Evolutionary conservation across 352 stramenopile species (phyloP), one percentile per base, ranked within the genome.

Genomic region (Phytophthora lateralis): DNA sequence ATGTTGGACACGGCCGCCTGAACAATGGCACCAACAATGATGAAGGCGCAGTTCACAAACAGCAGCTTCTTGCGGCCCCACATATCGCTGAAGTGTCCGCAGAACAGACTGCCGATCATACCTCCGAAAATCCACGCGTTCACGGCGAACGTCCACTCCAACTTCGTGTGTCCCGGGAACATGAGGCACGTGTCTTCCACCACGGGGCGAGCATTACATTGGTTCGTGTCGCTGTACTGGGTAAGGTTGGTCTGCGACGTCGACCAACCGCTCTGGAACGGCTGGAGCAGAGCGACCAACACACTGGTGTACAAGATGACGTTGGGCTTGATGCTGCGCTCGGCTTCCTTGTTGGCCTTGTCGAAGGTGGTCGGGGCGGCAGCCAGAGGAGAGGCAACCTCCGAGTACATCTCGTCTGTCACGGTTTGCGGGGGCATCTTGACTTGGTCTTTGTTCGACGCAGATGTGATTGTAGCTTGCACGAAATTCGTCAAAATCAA

Each of bases 191-290:
- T 65, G 24, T 14, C 57, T 21, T 65, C 57, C 11, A 52, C 57
- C 7, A 65, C 57, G 11, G 57, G 57, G 24, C 57, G 57, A 1
- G 48, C 57, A 43, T 65, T 65, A 34, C 57, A 65, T 26, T 65
- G 39, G 29, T 51, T 41, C 18, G 57, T 65, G 34, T 65, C 57
- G 30, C 38, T 65, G 48, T 65, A 65, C 34, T 74, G 70, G 1
- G 73, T 76, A 6, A 81, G 52, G 32, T 83, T 85, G 37, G 85
- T 58, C 53, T 88, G 78, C 11, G 72, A 76, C 15, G 80, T 69
- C 20, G 69, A 73, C 81, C 78, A 88, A 37, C 78, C 78, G 53
- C 73, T 79, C 51, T 89, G 76, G 48, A 80, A 66, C 18, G 73
- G 54, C 29, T 78, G 73, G 11, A 89, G 55, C 21, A 90, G 55